A percentile compares a stretch with the other conserved stretches of the same genome.
These are phyloP conservation scores for Meyerozyma athensensis DNA, from an alignment of 1,139 yeast species.

Conservation along the genomic window DNA sequence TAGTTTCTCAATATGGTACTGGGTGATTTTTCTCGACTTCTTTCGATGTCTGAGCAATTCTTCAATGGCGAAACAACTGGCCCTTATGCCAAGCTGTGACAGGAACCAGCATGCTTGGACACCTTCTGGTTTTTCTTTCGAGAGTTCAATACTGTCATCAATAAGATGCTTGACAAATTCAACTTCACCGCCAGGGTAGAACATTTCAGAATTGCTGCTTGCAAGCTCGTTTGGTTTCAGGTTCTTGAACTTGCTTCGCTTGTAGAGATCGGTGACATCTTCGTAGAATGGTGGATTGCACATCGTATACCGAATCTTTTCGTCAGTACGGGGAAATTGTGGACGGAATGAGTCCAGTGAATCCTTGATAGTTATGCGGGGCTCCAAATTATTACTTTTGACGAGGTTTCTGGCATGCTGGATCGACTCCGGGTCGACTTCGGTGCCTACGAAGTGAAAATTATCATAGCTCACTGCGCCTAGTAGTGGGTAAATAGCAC, in stretches of 20 bases:
- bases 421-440: conserved; percentile 13
- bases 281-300: conserved; percentile 23
- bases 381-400: background rate
- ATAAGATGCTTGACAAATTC: conserved; percentile 13
- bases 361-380: conserved; percentile 5
- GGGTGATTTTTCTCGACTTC: conserved; percentile 10
- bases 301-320: conserved; percentile 11
- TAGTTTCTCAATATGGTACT: conserved; percentile 2
- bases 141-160: conserved; percentile 11
- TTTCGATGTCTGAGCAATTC: conserved; percentile 7
- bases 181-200: conserved; percentile 17
- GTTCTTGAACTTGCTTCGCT: conserved; percentile 9
- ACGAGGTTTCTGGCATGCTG: conserved; percentile 8
- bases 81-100: conserved; percentile 16
- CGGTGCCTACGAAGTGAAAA: conserved; percentile 14
- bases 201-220: conserved; percentile 14
- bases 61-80: conserved; percentile 10
- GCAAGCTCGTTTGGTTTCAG: conserved; percentile 10
- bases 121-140: conserved; percentile 7
- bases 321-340: background rate
- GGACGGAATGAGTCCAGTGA: background rate
- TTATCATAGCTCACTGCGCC: conserved; percentile 9
- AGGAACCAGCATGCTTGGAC: conserved; percentile 16
- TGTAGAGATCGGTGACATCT: conserved; percentile 9
- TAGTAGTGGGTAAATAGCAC: conserved; percentile 16